Conservation (phyloP, 495 filamentous ascomycete species). For the Ascodesmis nigricans region DNA sequence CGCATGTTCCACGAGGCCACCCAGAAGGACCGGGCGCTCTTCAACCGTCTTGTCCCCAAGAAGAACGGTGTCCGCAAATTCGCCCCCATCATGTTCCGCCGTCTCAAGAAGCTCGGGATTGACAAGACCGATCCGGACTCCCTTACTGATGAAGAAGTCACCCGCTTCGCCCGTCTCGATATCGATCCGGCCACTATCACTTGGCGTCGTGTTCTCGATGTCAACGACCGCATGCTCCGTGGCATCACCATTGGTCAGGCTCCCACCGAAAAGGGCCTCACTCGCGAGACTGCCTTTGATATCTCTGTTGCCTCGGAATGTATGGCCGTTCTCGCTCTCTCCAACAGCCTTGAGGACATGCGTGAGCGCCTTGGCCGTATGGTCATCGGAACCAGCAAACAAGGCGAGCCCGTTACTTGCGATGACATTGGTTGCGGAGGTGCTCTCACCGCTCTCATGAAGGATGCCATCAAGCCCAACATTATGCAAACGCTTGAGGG, state of each 20-base stretch:
- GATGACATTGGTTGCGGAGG: slow-evolving; percentile 88
- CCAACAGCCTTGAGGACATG: slow-evolving; percentile 72
- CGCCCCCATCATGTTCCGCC: slow-evolving; percentile 69
- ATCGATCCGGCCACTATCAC: slow-evolving; percentile 95
- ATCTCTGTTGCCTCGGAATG: slow-evolving; percentile 94
- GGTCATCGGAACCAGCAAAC: slow-evolving; percentile 75
- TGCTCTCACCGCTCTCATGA: slow-evolving; percentile 84
- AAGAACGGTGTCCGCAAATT: slow-evolving; percentile 83
- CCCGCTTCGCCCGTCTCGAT: slow-evolving; percentile 70
- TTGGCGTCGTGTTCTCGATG: slow-evolving; percentile 87
- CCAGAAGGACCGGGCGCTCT: slow-evolving; percentile 77
- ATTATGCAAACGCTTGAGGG: slow-evolving; percentile 96
- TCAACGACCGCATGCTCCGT: slow-evolving; percentile 85
- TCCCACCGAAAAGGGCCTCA: slow-evolving; percentile 68
- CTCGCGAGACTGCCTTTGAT: slow-evolving; percentile 75
- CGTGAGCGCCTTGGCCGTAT: slow-evolving; percentile 83
- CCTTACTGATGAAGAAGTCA: slow-evolving; percentile 72
- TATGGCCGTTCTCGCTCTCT: slow-evolving; percentile 93
- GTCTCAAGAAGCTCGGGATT: slow-evolving; percentile 85
- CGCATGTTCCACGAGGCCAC: slow-evolving; percentile 94
- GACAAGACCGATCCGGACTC: slow-evolving; percentile 82
- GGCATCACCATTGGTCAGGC: slow-evolving; percentile 72
- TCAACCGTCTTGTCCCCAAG: slow-evolving; percentile 64
- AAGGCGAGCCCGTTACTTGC: slow-evolving; percentile 80
- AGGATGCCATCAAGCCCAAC: slow-evolving; percentile 95